Percentiles rank a stretch among this genome's conserved stretches.
phyloP scores from a whole-genome alignment of 192 early-diverging fungal species.

The Gigaspora rosea region DNA sequence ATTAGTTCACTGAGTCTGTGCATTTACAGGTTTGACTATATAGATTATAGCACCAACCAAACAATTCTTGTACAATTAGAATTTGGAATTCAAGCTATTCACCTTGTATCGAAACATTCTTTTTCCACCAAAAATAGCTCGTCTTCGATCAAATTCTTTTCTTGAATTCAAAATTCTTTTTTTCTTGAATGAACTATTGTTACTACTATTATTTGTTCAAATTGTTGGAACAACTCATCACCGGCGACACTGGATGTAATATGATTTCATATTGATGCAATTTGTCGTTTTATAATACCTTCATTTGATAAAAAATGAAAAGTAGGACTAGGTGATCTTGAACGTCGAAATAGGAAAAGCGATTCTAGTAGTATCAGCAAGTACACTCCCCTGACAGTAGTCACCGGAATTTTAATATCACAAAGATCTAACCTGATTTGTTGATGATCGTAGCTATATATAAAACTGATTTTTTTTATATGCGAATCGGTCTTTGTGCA shows the following conservation, averaged over 20 bases:
- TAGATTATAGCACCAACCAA: too few relatives aligned
- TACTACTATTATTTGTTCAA: not conserved
- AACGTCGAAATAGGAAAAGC: not conserved
- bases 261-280: not conserved
- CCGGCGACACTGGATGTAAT: not conserved
- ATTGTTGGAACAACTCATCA: not conserved
- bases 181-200: not conserved
- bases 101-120: slow-evolving; percentile 5
- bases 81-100: too few relatives aligned
- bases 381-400: too few relatives aligned
- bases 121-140: not conserved
- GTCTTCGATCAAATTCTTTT: slow-evolving; percentile 1
- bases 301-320: not conserved
- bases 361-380: not conserved
- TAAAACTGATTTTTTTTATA: too few relatives aligned
- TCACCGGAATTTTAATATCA: too few relatives aligned
- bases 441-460: too few relatives aligned
- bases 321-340: not conserved
- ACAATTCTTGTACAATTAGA: too few relatives aligned
- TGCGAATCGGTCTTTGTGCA: too few relatives aligned
- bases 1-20: too few relatives aligned
- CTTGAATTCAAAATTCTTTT: slow-evolving; percentile 12
- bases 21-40: too few relatives aligned
- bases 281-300: not conserved
- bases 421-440: too few relatives aligned